Conservation (phyloP, 495 filamentous ascomycete genomes). For the Penicillium longicatenatum region DNA sequence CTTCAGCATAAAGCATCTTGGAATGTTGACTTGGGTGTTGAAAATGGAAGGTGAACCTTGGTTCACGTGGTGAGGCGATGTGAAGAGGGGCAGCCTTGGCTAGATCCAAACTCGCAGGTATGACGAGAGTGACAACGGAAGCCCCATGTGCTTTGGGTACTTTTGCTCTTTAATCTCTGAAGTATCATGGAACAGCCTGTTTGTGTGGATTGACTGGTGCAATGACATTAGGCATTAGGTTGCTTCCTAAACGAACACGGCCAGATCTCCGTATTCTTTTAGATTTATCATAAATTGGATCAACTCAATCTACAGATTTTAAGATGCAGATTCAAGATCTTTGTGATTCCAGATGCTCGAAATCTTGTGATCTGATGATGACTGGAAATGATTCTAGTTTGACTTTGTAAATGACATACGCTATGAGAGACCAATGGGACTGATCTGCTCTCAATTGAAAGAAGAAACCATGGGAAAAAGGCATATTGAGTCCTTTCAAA, state of each 20-base stretch:
- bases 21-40: neutral
- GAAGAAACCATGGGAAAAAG: too few relatives aligned
- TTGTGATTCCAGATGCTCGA: too few relatives aligned
- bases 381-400: too few relatives aligned
- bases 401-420: too few relatives aligned
- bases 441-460: too few relatives aligned
- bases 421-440: too few relatives aligned
- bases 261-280: neutral
- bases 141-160: too few relatives aligned
- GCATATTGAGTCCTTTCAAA: too few relatives aligned
- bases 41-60: too few relatives aligned
- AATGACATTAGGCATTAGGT: neutral
- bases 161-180: neutral
- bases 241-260: neutral
- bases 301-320: neutral
- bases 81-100: neutral
- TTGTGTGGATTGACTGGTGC: neutral
- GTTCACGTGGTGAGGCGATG: neutral
- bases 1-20: conserved; percentile 46
- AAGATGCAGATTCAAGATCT: too few relatives aligned
- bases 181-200: neutral
- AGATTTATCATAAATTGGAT: neutral
- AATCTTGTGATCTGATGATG: too few relatives aligned
- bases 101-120: neutral
- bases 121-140: neutral